Evolutionary conservation across 1,284 basidiomycete genomes (phyloP).

Genomic region (Ceratobasidium sp.): DNA sequence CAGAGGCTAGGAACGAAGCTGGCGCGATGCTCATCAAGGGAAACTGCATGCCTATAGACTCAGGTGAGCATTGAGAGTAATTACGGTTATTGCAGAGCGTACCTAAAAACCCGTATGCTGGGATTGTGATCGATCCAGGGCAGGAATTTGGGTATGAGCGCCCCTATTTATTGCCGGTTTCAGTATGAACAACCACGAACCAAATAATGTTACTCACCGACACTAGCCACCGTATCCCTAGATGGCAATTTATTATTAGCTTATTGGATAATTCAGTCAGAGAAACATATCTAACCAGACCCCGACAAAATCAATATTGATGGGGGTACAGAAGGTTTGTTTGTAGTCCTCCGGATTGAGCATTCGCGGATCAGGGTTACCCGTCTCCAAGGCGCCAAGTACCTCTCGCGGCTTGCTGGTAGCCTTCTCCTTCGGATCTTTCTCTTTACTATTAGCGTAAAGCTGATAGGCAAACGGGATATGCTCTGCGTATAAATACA

Average conservation of each 20-base stretch:
- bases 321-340: constrained; percentile 38
- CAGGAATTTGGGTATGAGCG: neutral
- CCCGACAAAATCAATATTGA: constrained; percentile 44
- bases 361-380: neutral
- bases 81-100: neutral
- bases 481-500: constrained; percentile 39
- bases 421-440: neutral
- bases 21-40: constrained; percentile 50
- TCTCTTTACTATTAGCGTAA: constrained; percentile 24
- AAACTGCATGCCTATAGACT: constrained; percentile 49
- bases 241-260: neutral
- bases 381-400: neutral
- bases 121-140: constrained; percentile 30
- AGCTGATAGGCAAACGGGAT: constrained; percentile 45
- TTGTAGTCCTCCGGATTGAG: constrained; percentile 38
- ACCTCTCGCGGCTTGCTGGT: neutral
- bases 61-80: neutral
- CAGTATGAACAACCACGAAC: neutral
- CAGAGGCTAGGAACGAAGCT: constrained; percentile 48
- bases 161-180: neutral
- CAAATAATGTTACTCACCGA: constrained; percentile 15
- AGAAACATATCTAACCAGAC: constrained; percentile 40
- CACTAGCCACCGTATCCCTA: constrained; percentile 44
- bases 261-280: neutral
- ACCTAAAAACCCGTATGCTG: constrained; percentile 17